Evolutionary conservation across 257 asterid species (phyloP), one percentile per base, ranked within the genome.

Genomic region (Rubia yunnanensis): DNA sequence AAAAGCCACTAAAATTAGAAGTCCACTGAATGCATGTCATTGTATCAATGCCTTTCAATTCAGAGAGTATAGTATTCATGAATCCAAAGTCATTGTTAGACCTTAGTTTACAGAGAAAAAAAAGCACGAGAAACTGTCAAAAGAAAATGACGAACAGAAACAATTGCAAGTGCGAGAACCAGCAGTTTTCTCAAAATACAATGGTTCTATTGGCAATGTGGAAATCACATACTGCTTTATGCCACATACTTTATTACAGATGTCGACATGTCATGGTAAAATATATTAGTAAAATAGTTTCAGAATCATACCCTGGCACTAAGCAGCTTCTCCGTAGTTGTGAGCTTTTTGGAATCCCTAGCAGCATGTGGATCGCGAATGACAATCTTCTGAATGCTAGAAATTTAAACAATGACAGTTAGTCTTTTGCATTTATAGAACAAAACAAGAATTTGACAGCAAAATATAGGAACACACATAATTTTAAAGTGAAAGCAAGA

Each of bases 321-420:
- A 49, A 94, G 84, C 73, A 94, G 95, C 85, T 84, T 92, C 81
- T 92, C 99, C 6, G 94, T 91, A 69, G 79, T 57, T 27, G 97
- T 83, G 76, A 79, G 77, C 62, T 78, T 94, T 73, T 76, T 85
- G 35, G 84, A 70, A 36, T 88, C 95, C 77, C 73, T 83, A 34
- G 68, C 85, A 72, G 77, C 91, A 78, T 83, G 84, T n/a, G 95
- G 95, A 49, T 86, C 95, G 58, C 85, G 95, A 67, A 90, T 60
- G 34, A 81, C 73, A 57, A 94, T 76, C 70, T 86, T 74, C 78
- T 82, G 82, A 73, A 94, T 73, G 46, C 99, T 90, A 69, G 72
- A 73, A 68, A 74, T 74, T 65, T 70, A 67, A 70, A 70, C 35
- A 72, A 64, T 15, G 63, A 71, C 60, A 23, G 62, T 20, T 64